Base-by-base conservation (phyloP, 2,329 filamentous ascomycete genomes). In the Trichoderma sp. region DNA sequence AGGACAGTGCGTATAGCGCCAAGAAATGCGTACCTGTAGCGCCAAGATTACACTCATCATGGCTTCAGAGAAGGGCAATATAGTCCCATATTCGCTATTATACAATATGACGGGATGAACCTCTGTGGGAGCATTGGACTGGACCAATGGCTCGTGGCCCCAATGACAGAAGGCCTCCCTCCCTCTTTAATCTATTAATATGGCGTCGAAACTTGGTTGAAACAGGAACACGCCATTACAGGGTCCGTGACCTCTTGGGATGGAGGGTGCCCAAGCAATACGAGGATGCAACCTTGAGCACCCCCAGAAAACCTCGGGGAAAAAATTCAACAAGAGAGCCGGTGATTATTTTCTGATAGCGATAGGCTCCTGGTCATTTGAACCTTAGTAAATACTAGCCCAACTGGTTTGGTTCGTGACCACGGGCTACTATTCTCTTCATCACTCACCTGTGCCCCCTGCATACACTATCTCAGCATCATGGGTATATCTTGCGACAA, bases 181-280 rank as follows among this genome's bases (percentile, higher is more conserved):
- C 65, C 65, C 26, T 43, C 53, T 47, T 23, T 26, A 59, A 68
- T 59, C 32, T 43, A 59, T 32, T 32, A 26, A 20, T 30, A 47
- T 68, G 66, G 30, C 39, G 57, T 53, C 66, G 65, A 68, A 68
- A 68, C 55, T 67, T 36, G 57, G 55, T 68, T 68, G 66, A 68
- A 61, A 61, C 66, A 32, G 50, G 13, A 68, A 53, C 66, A 62
- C 66, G 66, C 66, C 66, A 61, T 62, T 43, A 9, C 50, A 50
- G 66, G 66, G 66, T 57, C 34, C 36, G 58, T 26, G 66, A 43
- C 26, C 64, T 59, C 53, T 58, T 43, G 34, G 65, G 53, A 59
- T 23, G 53, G 47, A 34, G 32, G 65, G 36, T 68, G 66, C 66
- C 39, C 36, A 61, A 47, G 53, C 55, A 61, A 68, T 62, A 62